Conservation (phyloP, 805 yeast genomes). For the Nakazawaea sp. region DNA sequence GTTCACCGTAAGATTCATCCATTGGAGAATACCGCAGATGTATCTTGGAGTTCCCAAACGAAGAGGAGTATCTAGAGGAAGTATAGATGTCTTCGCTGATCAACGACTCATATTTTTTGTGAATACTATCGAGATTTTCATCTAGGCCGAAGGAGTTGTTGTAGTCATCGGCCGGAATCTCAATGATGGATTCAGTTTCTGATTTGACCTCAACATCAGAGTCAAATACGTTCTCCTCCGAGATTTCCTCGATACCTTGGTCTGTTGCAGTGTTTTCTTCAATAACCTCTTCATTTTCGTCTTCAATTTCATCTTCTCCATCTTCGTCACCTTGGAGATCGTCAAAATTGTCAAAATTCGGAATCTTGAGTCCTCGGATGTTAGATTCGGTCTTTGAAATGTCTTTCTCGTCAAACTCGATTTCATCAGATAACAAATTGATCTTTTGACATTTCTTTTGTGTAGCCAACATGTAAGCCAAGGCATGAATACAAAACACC, state of each 20-base stretch:
- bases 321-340: conserved; percentile 21
- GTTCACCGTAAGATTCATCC: conserved; percentile 1
- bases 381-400: conserved; percentile 64
- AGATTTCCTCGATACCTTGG: neutral
- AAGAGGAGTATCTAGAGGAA: neutral
- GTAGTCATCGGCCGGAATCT: neutral
- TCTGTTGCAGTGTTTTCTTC: neutral
- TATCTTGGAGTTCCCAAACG: neutral
- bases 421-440: conserved; percentile 46
- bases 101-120: conserved; percentile 20
- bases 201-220: conserved; percentile 8
- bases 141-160: neutral
- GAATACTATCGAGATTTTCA: conserved; percentile 14
- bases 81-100: conserved; percentile 11
- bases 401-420: conserved; percentile 63
- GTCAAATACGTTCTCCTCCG: conserved; percentile 4
- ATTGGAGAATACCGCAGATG: neutral
- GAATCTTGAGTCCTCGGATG: conserved; percentile 59
- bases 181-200: conserved; percentile 1
- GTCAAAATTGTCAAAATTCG: conserved; percentile 55
- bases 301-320: conserved; percentile 11
- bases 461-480: conserved; percentile 64
- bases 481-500: conserved; percentile 86
- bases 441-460: conserved; percentile 54
- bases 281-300: neutral